Evolutionary conservation across 805 yeast species (phyloP).

Genomic region (Suhomyces kilbournensis): DNA sequence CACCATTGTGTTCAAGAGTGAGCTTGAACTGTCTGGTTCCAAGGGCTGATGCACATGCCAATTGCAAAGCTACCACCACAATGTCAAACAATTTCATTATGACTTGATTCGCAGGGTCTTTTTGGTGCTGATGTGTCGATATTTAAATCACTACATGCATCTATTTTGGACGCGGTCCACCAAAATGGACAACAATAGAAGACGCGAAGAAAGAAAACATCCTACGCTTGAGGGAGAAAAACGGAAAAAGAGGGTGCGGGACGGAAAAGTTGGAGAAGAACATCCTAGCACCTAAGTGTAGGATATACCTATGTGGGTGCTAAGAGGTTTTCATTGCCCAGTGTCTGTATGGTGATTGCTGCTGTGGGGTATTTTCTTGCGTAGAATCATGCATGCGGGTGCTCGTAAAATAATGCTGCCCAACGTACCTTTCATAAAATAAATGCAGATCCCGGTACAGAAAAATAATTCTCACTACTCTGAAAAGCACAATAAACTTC

Average conservation of each 20-base stretch:
- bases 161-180: neutral
- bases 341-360: no score
- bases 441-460: no score
- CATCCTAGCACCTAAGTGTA: no score
- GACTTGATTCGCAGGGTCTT: neutral
- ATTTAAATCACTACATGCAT: neutral
- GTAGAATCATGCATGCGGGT: no score
- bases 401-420: no score
- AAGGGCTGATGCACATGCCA: neutral
- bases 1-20: constrained; percentile 8
- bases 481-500: no score
- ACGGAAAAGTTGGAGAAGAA: no score
- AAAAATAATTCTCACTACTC: no score
- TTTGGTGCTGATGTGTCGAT: neutral
- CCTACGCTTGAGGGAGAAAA: neutral
- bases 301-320: no score
- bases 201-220: neutral
- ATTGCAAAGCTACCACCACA: neutral
- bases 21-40: constrained; percentile 6
- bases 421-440: no score
- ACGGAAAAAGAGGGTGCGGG: neutral
- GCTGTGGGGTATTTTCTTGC: no score
- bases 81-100: neutral
- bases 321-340: no score
- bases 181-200: neutral